Evolutionary conservation across 805 yeast genomes (phyloP).

Genomic region (Wickerhamiella azyma): DNA sequence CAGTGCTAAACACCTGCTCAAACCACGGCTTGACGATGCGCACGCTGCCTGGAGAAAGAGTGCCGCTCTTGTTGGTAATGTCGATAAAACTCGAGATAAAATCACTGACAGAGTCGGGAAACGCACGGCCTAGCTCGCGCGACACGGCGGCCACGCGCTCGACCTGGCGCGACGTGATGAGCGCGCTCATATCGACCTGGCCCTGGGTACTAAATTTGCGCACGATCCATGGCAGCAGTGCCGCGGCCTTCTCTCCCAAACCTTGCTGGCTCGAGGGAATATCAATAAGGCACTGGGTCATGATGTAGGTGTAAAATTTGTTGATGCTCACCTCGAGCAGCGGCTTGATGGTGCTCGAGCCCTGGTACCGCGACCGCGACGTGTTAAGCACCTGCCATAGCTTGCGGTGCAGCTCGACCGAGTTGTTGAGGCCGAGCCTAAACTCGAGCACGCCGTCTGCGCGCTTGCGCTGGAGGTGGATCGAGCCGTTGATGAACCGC

Average conservation of each 20-base stretch:
- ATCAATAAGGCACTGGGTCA: conserved; percentile 3
- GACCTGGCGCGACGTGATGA: background rate
- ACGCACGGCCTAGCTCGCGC: background rate
- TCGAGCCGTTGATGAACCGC: conserved; percentile 3
- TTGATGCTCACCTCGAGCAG: conserved; percentile 2
- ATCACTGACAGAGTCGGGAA: background rate
- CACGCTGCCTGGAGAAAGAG: background rate
- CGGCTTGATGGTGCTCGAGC: background rate
- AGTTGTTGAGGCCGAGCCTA: background rate
- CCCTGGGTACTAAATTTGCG: background rate
- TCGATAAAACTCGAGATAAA: conserved; percentile 1
- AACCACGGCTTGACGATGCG: conserved; percentile 4
- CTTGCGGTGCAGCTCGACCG: background rate
- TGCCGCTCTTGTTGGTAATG: background rate
- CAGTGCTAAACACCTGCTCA: background rate
- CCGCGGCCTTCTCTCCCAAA: background rate
- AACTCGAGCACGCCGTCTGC: background rate
- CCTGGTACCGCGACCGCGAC: background rate
- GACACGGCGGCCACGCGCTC: background rate
- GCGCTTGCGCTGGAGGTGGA: background rate
- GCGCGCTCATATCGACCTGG: background rate
- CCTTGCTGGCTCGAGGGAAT: background rate
- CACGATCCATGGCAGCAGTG: background rate
- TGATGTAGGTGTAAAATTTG: background rate
- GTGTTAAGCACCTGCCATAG: conserved; percentile 1